Base-by-base conservation (phyloP, 306 rosid genomes). In the Luffa acutangula region DNA sequence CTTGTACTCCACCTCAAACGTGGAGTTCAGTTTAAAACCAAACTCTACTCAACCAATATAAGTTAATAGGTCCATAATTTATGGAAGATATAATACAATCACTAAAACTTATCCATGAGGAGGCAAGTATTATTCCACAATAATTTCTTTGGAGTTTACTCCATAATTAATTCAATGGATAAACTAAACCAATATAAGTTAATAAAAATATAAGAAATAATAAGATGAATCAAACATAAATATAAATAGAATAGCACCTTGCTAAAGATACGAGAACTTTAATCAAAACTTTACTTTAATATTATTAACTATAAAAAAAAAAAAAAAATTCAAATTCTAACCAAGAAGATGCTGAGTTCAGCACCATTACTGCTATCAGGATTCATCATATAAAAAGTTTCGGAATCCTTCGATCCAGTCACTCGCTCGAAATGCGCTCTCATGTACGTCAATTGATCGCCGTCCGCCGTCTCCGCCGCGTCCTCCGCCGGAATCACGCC, bases 351-450 rank as follows among this genome's bases (percentile, higher is more conserved):
- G 72, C 86, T 89, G 2, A 94, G 87, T 60, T 94, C 98, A 60
- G 89, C 89, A 0, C 96, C 98, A 46, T 72, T 82, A 45, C 80
- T 89, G 1, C 85, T 90, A 4, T 94, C 94, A 3, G 95, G 98
- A 87, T 89, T 92, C 89, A 88, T 64, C 97, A 94, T 92, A 14
- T 94, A 90, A 53, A 86, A 94, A 8, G 97, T 87, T 80, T 94
- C 98, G 0, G 98, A 92, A 37, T 94, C 98, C 84, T 80, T 94
- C 0, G 98, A 92, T 48, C 97, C 98, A 4, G 88, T 77, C 7
- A 91, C 97, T 1, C 95, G 85, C 80, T 91, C 97, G 46, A 94
- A 92, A 83, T 84, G 36, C 0, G 87, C 91, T 74, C 98, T 89
- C 97, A 88, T 85, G 74, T 92, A 94, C 34, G 89, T 88, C 15